Percentiles rank a stretch among this genome's conserved stretches.
Conservation (phyloP, 257 asterid species). For the Solanum stenotomum region DNA sequence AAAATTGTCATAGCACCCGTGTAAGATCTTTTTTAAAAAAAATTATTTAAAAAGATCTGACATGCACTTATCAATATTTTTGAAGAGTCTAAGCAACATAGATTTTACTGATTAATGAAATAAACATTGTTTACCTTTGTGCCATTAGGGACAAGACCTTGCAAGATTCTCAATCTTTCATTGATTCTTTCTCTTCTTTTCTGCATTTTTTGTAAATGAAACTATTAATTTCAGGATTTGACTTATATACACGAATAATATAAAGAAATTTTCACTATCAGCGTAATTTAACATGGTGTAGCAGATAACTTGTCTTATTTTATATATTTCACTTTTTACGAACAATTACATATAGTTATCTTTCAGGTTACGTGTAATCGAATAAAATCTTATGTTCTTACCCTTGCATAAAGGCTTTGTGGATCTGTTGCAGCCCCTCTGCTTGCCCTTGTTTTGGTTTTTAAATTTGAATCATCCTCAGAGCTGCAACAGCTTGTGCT, state of each 20-base stretch:
- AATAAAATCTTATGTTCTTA: slow-evolving; percentile 8
- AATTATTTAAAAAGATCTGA: no score
- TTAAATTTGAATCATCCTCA: slow-evolving; percentile 22
- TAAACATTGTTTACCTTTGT: slow-evolving; percentile 31
- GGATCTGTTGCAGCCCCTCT: slow-evolving; percentile 79
- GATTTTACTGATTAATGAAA: background rate
- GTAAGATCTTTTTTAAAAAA: background rate
- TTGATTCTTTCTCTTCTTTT: slow-evolving; percentile 78
- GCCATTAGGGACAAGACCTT: slow-evolving; percentile 81
- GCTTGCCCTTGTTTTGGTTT: slow-evolving; percentile 23
- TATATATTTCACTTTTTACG: background rate
- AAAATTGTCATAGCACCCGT: background rate
- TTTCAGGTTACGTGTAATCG: background rate
- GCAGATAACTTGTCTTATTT: background rate
- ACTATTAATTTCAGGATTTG: background rate
- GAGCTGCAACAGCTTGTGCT: slow-evolving; percentile 38
- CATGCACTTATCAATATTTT: no score
- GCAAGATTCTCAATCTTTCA: slow-evolving; percentile 79
- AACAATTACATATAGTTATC: background rate
- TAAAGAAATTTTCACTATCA: background rate
- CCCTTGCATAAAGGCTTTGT: slow-evolving; percentile 93
- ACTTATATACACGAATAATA: background rate
- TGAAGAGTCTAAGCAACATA: no score
- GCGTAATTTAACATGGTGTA: background rate
- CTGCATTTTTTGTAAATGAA: slow-evolving; percentile 24